A percentile compares a stretch with the other conserved stretches of the same genome.
phyloP scores from a whole-genome alignment of 2,329 filamentous ascomycete genomes.

The Sordariomycetes sp. region DNA sequence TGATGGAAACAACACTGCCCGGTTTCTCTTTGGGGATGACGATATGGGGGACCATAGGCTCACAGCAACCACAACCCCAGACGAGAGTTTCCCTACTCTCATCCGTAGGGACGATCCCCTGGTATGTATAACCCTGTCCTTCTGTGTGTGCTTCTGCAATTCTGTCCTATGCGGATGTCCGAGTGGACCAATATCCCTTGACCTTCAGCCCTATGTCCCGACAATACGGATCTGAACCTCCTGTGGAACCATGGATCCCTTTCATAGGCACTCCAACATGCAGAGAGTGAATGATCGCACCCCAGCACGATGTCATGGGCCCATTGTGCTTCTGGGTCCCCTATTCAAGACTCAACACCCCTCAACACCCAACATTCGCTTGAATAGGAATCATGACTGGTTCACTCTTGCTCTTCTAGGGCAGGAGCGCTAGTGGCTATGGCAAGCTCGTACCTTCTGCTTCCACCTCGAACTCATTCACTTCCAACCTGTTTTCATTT shows the following conservation, averaged over 20 bases:
- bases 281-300: background rate
- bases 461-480: background rate
- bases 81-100: conserved; percentile 82
- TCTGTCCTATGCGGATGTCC: background rate
- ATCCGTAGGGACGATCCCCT: conserved; percentile 52
- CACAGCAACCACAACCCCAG: conserved; percentile 44
- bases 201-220: background rate
- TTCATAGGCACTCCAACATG: too few species aligned
- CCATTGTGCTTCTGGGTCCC: background rate
- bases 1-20: conserved; percentile 75
- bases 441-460: conserved; percentile 4
- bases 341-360: background rate
- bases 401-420: background rate
- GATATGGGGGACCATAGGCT: conserved; percentile 31
- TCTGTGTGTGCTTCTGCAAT: conserved; percentile 1
- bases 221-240: background rate
- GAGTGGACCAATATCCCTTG: background rate
- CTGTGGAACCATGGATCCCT: too few species aligned
- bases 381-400: background rate
- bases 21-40: conserved; percentile 70
- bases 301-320: background rate
- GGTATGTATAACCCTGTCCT: conserved; percentile 26
- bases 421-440: background rate
- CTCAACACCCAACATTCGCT: background rate
- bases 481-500: background rate